Base-by-base conservation (phyloP, 371 early-diverging fungal species). In the Mucor racemosus region DNA sequence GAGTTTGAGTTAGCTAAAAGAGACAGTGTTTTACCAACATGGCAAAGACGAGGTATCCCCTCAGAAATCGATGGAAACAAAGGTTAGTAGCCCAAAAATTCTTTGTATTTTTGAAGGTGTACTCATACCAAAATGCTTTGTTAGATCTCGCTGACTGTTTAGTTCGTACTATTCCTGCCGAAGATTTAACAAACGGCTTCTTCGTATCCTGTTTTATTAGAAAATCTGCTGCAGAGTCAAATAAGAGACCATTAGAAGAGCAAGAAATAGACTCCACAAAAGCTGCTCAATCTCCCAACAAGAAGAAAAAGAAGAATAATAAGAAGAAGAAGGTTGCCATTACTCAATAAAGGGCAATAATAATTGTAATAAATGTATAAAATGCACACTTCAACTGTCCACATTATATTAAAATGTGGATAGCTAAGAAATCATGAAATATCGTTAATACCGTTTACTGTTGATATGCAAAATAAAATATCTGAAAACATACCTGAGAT, bases 191-290 rank as follows among this genome's bases (percentile, higher is more conserved):
- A 53, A 93, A 93, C 65, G 95, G 95, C 0, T 94, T 94, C 69
- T 94, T 94, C 84, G 94, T 94, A 7, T 91, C 94, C 0, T 88
- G 89, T 59, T 94, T 94, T 79, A 81, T 88, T 41, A 82, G 89
- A 21, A 82, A 78, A 67, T 39, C 58, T 38, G 50, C 36, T 7
- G 33, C 34, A 62, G 38, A 42, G 35, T 31, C 38, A 19, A 42
- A 21, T 41, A 68, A 68, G 42, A 58, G 68, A 59, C 13, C 53
- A 5, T 40, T 63, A 48, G 68, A 68, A 10, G 26, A 63, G 8
- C 35, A 17, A 14, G 33, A 50, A 11, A 26, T 26, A 26, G 26
- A 26, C 26, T 26, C 26, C 26, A 31, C 17, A 46, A 19, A 35
- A 19, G 10, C 62, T 26, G 8, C 7, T 7, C 14, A 10, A 13